Percentiles rank a stretch among this genome's conserved stretches.
Evolutionary conservation across 1,284 basidiomycete species (phyloP).

Genomic region (Agaricales sp.): DNA sequence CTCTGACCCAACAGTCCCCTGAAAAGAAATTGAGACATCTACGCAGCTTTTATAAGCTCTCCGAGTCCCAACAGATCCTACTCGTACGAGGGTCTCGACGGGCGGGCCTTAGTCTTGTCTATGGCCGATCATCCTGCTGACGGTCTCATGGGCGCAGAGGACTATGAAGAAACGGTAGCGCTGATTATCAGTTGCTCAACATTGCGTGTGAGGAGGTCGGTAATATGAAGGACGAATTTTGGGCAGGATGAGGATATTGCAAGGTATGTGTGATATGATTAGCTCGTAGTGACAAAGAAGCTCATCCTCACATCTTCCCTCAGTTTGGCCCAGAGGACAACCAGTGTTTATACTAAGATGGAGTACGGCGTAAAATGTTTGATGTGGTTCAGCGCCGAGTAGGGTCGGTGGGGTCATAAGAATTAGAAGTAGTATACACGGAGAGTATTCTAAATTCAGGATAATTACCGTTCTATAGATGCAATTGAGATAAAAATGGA

Average conservation of each 20-base stretch:
- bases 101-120: constrained; percentile 26
- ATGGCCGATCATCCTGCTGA: constrained; percentile 44
- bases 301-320: background rate
- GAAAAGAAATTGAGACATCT: constrained; percentile 24
- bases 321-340: constrained; percentile 70
- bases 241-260: constrained; percentile 68
- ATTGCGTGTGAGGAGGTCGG: constrained; percentile 62
- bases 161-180: constrained; percentile 69
- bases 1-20: background rate
- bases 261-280: constrained; percentile 39
- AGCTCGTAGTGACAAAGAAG: constrained; percentile 7
- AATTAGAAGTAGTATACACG: no score
- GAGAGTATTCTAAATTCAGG: no score
- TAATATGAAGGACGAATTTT: constrained; percentile 33
- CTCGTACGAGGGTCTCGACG: constrained; percentile 41
- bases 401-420: no score
- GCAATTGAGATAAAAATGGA: no score
- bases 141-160: constrained; percentile 48
- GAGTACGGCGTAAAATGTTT: constrained; percentile 85
- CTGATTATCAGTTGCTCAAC: constrained; percentile 59
- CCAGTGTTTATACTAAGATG: constrained; percentile 79
- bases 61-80: constrained; percentile 61
- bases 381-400: constrained; percentile 65
- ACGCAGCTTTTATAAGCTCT: constrained; percentile 68
- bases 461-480: no score